Evolutionary conservation across 2,329 filamentous ascomycete species (phyloP).

Genomic region (Sarocladium strictum): DNA sequence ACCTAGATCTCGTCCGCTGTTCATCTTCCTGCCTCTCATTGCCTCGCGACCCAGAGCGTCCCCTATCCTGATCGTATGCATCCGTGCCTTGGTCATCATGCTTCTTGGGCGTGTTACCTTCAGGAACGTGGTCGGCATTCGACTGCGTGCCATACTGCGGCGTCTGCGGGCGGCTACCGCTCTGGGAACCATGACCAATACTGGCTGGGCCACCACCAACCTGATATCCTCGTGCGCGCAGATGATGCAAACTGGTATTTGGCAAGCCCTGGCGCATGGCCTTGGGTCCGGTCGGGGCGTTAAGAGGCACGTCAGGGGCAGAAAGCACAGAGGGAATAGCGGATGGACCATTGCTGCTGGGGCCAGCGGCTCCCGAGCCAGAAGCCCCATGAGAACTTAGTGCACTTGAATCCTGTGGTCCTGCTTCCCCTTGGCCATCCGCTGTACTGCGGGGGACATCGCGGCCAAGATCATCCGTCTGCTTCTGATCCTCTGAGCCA

Average conservation of each 20-base stretch:
- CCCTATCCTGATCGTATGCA: conserved; percentile 22
- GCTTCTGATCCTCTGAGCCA: conserved; percentile 21
- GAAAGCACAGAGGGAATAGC: conserved; percentile 26
- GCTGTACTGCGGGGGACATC: conserved; percentile 7
- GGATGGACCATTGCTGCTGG: conserved; percentile 11
- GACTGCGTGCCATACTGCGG: conserved; percentile 9
- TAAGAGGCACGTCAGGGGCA: conserved; percentile 46
- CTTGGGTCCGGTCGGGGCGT: conserved; percentile 85
- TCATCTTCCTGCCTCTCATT: conserved; percentile 16
- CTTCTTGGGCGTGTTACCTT: conserved; percentile 18
- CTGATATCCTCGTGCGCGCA: conserved; percentile 48
- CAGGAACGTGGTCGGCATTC: conserved; percentile 12
- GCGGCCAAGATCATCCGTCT: conserved; percentile 6
- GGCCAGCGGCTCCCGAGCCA: background rate
- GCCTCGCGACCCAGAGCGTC: conserved; percentile 10
- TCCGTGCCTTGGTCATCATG: conserved; percentile 29
- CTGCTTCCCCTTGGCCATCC: background rate
- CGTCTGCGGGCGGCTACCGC: conserved; percentile 18
- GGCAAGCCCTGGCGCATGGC: conserved; percentile 87
- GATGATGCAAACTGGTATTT: conserved; percentile 69
- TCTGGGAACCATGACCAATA: background rate
- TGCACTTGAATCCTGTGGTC: background rate
- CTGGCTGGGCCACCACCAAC: conserved; percentile 32
- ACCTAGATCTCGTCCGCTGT: background rate
- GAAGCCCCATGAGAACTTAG: conserved; percentile 15